These are phyloP conservation scores for Pyrus hybrid DNA, from an alignment of 331 rosid genomes.

Conservation along the genomic window DNA sequence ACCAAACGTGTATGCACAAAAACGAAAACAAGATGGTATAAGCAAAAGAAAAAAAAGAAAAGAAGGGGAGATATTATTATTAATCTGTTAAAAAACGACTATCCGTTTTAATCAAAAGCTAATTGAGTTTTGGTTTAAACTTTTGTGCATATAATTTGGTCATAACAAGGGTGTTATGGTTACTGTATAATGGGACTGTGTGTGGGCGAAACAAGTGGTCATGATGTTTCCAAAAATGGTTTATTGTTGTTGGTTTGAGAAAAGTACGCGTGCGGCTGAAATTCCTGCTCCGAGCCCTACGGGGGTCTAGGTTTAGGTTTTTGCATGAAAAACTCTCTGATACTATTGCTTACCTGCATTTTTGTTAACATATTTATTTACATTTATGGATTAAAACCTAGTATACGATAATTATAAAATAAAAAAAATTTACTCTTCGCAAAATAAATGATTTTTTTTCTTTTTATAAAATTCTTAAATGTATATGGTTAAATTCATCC, in stretches of 20 bases:
- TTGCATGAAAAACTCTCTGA: not conserved
- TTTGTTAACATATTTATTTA: not conserved
- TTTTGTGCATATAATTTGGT: not conserved
- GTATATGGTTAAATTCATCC: too few relatives aligned
- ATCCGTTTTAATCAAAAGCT: not conserved
- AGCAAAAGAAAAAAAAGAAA: too few relatives aligned
- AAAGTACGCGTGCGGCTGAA: not conserved
- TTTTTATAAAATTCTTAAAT: not conserved
- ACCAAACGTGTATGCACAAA: not conserved
- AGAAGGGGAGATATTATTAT: too few relatives aligned
- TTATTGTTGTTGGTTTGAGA: not conserved
- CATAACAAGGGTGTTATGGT: not conserved
- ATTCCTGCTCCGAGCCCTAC: not conserved
- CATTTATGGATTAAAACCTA: not conserved
- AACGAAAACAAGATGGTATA: not conserved
- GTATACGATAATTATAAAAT: not conserved
- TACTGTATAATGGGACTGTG: not conserved
- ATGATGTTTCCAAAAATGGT: conserved; percentile 1
- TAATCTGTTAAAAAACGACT: too few relatives aligned
- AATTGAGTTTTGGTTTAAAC: not conserved
- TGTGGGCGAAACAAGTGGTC: not conserved
- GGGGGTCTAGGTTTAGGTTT: not conserved
- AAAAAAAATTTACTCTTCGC: too few relatives aligned
- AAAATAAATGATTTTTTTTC: too few relatives aligned
- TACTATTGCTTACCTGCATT: not conserved